Evolutionary conservation across 352 stramenopile genomes (phyloP).

Genomic region (Phytophthora aleatoria): DNA sequence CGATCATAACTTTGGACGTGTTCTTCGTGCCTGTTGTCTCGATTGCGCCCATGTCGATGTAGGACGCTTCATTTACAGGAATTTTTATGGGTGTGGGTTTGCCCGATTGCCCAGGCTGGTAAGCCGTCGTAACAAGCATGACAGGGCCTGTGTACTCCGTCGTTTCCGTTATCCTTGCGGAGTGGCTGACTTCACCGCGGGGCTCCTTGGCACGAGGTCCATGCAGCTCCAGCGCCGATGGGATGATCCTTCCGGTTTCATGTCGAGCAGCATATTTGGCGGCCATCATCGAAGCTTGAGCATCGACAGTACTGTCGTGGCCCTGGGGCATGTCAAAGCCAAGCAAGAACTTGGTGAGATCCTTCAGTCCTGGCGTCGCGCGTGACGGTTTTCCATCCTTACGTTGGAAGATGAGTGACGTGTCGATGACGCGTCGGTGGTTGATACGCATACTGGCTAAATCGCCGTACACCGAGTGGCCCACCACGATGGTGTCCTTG

Average conservation of each 20-base stretch:
- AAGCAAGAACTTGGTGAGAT: slow-evolving; percentile 81
- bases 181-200: background rate
- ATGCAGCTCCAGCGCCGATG: slow-evolving; percentile 66
- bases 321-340: slow-evolving; percentile 85
- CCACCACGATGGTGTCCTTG: slow-evolving; percentile 82
- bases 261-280: slow-evolving; percentile 79
- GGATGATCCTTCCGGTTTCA: slow-evolving; percentile 65
- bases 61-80: slow-evolving; percentile 36
- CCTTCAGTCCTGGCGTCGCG: slow-evolving; percentile 68
- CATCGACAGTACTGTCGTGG: slow-evolving; percentile 87
- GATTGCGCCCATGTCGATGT: slow-evolving; percentile 36
- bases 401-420: slow-evolving; percentile 77
- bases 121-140: slow-evolving; percentile 50
- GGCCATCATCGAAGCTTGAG: slow-evolving; percentile 85
- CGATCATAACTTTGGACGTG: slow-evolving; percentile 43
- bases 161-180: background rate
- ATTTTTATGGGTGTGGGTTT: slow-evolving; percentile 17
- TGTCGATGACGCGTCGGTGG: slow-evolving; percentile 84
- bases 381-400: slow-evolving; percentile 42
- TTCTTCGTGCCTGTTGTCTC: slow-evolving; percentile 13
- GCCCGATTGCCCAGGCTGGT: slow-evolving; percentile 26
- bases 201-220: slow-evolving; percentile 37
- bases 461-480: slow-evolving; percentile 82
- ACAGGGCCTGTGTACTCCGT: slow-evolving; percentile 39
- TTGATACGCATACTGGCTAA: slow-evolving; percentile 74